phyloP scores from a whole-genome alignment of 129 eudicot genomes.

The Chrysanthemum seticuspe region DNA sequence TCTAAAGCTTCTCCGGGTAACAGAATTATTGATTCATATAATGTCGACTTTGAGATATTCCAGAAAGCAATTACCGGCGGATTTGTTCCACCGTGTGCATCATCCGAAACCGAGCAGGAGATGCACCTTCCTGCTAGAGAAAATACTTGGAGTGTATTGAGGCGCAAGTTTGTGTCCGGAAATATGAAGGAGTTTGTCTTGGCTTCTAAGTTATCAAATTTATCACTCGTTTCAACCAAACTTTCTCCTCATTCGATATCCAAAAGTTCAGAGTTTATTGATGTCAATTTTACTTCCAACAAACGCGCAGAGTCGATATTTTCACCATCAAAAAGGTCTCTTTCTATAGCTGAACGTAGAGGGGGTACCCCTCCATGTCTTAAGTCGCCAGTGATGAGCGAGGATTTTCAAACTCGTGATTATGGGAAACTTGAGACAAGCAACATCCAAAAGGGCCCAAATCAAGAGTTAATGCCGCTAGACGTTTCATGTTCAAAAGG shows the following conservation, averaged over 20 bases:
- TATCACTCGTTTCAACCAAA: conserved; percentile 48
- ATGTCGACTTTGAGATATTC: conserved; percentile 72
- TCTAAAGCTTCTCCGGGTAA: conserved; percentile 45
- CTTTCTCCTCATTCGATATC: conserved; percentile 52
- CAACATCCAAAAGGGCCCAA: conserved; percentile 15
- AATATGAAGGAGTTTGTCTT: conserved; percentile 71
- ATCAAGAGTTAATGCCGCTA: conserved; percentile 15
- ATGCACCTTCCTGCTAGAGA: conserved; percentile 78
- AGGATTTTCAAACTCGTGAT: conserved; percentile 30
- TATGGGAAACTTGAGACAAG: conserved; percentile 15
- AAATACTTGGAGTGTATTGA: conserved; percentile 65
- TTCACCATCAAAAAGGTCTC: conserved; percentile 38
- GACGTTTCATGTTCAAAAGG: conserved; percentile 19
- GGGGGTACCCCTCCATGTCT: conserved; percentile 44
- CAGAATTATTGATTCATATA: conserved; percentile 51
- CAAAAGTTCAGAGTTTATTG: conserved; percentile 55
- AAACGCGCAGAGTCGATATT: conserved; percentile 23
- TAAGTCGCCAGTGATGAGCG: conserved; percentile 39
- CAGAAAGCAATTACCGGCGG: conserved; percentile 66
- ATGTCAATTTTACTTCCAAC: conserved; percentile 55
- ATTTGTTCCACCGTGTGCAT: conserved; percentile 67
- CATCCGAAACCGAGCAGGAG: conserved; percentile 58
- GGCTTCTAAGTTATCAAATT: conserved; percentile 52
- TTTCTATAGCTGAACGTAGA: conserved; percentile 73
- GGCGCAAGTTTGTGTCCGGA: conserved; percentile 59